phyloP scores from a whole-genome alignment of 148 eudicot species.

The Camellia lanceoleosa region DNA sequence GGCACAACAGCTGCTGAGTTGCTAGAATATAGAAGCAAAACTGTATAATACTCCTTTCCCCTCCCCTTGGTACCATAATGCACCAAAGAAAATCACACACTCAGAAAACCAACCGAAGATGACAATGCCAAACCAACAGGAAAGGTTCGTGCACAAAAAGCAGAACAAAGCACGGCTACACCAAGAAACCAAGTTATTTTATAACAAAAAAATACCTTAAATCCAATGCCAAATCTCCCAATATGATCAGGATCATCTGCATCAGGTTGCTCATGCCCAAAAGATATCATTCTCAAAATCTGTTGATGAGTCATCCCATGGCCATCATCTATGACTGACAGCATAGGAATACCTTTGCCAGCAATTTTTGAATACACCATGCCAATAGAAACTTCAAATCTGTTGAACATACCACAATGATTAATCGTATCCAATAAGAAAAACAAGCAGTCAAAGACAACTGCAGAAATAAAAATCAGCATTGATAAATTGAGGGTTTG shows the following conservation, averaged over 20 bases:
- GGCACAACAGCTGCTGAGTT: too few species aligned
- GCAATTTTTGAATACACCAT: constrained; percentile 38
- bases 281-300: constrained; percentile 60
- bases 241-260: constrained; percentile 46
- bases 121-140: background rate
- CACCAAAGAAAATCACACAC: too few species aligned
- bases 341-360: constrained; percentile 59
- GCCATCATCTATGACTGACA: constrained; percentile 64
- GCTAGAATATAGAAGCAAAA: too few species aligned
- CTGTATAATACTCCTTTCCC: too few species aligned
- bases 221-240: constrained; percentile 82
- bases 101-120: background rate
- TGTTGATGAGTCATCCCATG: constrained; percentile 66
- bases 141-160: background rate
- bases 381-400: constrained; percentile 54
- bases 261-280: constrained; percentile 65
- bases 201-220: constrained; percentile 46
- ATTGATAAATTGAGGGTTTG: background rate
- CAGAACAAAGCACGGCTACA: background rate
- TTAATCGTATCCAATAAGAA: background rate
- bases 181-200: background rate
- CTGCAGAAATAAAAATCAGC: background rate
- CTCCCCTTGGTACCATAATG: too few species aligned
- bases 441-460: background rate
- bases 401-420: constrained; percentile 28